Evolutionary conservation across 108 stramenopile genomes (phyloP).

Genomic region (Skeletonema costatum): DNA sequence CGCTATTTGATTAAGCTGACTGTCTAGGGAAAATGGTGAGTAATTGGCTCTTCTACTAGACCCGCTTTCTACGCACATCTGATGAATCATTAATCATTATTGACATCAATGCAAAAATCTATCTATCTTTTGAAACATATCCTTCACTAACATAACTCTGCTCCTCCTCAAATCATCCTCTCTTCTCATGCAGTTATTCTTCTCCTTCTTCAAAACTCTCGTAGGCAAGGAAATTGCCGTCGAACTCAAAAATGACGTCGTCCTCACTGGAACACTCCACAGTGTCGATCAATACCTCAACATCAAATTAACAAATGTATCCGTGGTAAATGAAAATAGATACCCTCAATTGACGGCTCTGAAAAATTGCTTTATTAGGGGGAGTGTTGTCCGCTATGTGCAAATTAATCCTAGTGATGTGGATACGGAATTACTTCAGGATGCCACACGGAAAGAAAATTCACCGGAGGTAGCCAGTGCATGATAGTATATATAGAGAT

Average conservation of each 20-base stretch:
- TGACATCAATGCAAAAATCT: background rate
- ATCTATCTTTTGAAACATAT: background rate
- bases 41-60: background rate
- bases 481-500: background rate
- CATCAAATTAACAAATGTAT: constrained; percentile 92
- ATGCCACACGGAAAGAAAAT: constrained; percentile 97
- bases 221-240: constrained; percentile 98
- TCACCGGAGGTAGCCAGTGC: constrained; percentile 37
- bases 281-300: constrained; percentile 99
- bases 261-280: constrained; percentile 94
- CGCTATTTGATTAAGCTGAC: too few species aligned
- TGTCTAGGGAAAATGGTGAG: background rate
- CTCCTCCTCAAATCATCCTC: background rate
- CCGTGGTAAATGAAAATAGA: constrained; percentile 88
- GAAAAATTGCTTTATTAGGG: constrained; percentile 97
- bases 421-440: constrained; percentile 97
- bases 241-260: constrained; percentile 98
- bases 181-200: constrained; percentile 84
- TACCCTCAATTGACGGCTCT: constrained; percentile 88
- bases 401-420: constrained; percentile 96
- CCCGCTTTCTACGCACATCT: background rate
- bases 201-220: constrained; percentile 99
- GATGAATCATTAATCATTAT: background rate
- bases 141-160: background rate
- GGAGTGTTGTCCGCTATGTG: constrained; percentile 98